These are phyloP conservation scores for Spirogloea muscicola DNA, from an alignment of 139 green algal genomes.

Conservation along the genomic window DNA sequence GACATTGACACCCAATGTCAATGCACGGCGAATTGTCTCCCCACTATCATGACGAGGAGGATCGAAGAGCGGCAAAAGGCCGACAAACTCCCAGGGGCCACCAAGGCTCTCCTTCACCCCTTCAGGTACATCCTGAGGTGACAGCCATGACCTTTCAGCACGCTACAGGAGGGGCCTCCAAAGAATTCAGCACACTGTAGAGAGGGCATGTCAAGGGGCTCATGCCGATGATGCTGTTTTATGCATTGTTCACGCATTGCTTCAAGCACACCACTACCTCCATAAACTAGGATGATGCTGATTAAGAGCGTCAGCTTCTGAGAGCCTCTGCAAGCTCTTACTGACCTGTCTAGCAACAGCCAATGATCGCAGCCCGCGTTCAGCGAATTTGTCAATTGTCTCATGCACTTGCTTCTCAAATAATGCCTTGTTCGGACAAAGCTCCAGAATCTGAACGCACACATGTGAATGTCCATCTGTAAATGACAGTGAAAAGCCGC, in stretches of 20 bases:
- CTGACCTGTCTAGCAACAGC: conserved; percentile 58
- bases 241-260: no score
- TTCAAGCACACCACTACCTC: no score
- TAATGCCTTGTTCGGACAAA: conserved; percentile 41
- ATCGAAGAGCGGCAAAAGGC: conserved; percentile 84
- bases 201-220: background rate
- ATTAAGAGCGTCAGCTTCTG: no score
- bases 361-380: conserved; percentile 72
- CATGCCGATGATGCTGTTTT: no score
- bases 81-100: conserved; percentile 59
- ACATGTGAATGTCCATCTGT: no score
- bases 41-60: conserved; percentile 79
- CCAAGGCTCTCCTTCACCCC: conserved; percentile 21
- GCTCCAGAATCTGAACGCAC: conserved; percentile 37
- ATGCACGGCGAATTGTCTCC: conserved; percentile 49
- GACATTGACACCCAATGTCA: conserved; percentile 44
- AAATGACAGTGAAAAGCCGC: no score
- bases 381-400: conserved; percentile 57
- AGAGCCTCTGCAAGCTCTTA: background rate
- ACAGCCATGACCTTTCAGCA: background rate
- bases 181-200: background rate
- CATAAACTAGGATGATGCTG: no score
- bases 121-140: conserved; percentile 33
- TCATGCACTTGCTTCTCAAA: conserved; percentile 48
- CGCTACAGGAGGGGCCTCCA: background rate